phyloP scores from a whole-genome alignment of 1,284 basidiomycete genomes.

The Apiotrichum laibachii region DNA sequence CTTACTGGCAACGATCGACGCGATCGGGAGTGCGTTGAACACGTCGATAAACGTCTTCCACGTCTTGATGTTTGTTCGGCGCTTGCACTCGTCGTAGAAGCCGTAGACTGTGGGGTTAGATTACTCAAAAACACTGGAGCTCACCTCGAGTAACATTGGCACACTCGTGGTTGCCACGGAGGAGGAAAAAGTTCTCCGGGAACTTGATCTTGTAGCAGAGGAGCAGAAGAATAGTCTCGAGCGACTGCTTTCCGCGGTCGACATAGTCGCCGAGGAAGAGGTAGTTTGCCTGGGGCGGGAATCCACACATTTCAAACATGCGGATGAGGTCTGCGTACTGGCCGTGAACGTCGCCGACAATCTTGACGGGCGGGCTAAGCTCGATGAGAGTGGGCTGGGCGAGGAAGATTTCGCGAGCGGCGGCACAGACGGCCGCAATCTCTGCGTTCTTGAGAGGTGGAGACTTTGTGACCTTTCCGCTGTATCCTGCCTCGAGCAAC shows the following conservation, averaged over 20 bases:
- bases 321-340: slow-evolving; percentile 98
- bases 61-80: slow-evolving; percentile 98
- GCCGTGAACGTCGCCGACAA: slow-evolving; percentile 98
- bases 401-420: slow-evolving; percentile 96
- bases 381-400: slow-evolving; percentile 97
- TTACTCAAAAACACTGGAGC: slow-evolving; percentile 52
- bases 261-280: slow-evolving; percentile 99
- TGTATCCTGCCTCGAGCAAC: slow-evolving; percentile 94
- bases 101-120: slow-evolving; percentile 74
- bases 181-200: slow-evolving; percentile 98
- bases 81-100: slow-evolving; percentile 99
- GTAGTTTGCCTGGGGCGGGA: slow-evolving; percentile 95
- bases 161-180: slow-evolving; percentile 98
- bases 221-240: slow-evolving; percentile 94
- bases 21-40: slow-evolving; percentile 98
- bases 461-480: slow-evolving; percentile 95
- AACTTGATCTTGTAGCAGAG: slow-evolving; percentile 99
- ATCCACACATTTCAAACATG: slow-evolving; percentile 99
- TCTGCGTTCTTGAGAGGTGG: slow-evolving; percentile 95
- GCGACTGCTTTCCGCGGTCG: slow-evolving; percentile 95
- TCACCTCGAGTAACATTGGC: slow-evolving; percentile 89
- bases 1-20: slow-evolving; percentile 97
- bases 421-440: slow-evolving; percentile 90
- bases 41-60: slow-evolving; percentile 99
- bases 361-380: slow-evolving; percentile 96